A percentile compares a stretch with the other conserved stretches of the same genome.
phyloP scores from a whole-genome alignment of 805 yeast species.

The Candida xiaguanensis region DNA sequence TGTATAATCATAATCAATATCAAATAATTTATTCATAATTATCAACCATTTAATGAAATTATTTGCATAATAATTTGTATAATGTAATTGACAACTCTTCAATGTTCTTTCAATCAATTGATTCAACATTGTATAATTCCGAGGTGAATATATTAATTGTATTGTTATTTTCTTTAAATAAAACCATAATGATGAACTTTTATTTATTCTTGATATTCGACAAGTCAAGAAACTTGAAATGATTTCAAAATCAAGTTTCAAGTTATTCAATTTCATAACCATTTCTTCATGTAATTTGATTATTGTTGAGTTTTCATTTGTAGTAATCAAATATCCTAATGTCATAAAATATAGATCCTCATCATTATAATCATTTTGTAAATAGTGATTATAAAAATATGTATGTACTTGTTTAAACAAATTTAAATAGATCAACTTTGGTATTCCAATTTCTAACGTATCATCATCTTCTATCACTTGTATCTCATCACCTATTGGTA shows the following conservation, averaged over 20 bases:
- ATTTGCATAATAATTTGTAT: conserved; percentile 38
- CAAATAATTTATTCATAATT: conserved; percentile 10
- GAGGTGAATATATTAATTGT: conserved; percentile 11
- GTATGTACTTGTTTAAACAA: conserved; percentile 32
- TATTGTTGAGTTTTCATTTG: conserved; percentile 36
- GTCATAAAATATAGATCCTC: conserved; percentile 23
- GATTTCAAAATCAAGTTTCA: conserved; percentile 23
- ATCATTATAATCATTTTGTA: neutral
- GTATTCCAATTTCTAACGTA: conserved; percentile 28
- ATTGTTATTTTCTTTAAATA: conserved; percentile 26
- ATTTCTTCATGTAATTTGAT: conserved; percentile 26
- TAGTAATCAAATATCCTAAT: conserved; percentile 31
- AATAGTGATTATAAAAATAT: conserved; percentile 19
- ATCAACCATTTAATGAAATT: conserved; percentile 30
- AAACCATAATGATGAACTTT: conserved; percentile 37
- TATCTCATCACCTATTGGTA: conserved; percentile 1
- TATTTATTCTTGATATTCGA: conserved; percentile 31
- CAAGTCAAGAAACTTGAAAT: conserved; percentile 29
- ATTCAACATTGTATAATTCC: neutral
- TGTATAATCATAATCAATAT: conserved; percentile 1
- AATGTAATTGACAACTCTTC: conserved; percentile 30
- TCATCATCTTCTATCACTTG: conserved; percentile 8
- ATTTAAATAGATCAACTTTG: conserved; percentile 24
- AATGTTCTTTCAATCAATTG: conserved; percentile 14
- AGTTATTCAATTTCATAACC: conserved; percentile 11